Percentiles rank a stretch among this genome's conserved stretches.
Evolutionary conservation across 257 asterid genomes (phyloP).

Genomic region (Jacaranda mimosifolia): DNA sequence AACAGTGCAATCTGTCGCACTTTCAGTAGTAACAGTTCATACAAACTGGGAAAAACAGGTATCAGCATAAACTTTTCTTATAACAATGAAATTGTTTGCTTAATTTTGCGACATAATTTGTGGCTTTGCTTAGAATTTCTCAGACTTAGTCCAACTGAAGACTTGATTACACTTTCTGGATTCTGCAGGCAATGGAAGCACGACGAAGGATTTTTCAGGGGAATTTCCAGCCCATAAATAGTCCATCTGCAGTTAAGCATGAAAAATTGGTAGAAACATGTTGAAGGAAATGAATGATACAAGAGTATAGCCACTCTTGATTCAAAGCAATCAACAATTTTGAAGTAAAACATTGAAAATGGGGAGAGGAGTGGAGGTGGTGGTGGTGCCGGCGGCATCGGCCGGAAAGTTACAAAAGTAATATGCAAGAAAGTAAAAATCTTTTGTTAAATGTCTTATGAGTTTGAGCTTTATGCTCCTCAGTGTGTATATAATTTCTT

Average conservation of each 20-base stretch:
- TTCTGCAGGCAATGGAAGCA: constrained; percentile 31
- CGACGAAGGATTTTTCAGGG: constrained; percentile 47
- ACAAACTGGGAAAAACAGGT: constrained; percentile 64
- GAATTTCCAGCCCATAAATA: constrained; percentile 20
- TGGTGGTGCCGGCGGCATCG: too few relatives aligned
- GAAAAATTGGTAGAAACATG: constrained; percentile 25
- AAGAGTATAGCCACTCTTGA: constrained; percentile 18
- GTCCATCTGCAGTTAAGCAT: constrained; percentile 20
- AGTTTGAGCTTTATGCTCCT: too few relatives aligned
- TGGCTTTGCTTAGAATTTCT: background rate
- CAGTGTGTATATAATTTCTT: too few relatives aligned
- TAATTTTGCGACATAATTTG: too few relatives aligned
- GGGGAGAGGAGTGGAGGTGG: background rate
- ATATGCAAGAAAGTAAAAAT: too few relatives aligned
- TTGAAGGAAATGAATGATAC: background rate
- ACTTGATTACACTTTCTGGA: background rate
- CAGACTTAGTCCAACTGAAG: background rate
- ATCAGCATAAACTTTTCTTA: background rate
- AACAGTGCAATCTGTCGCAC: constrained; percentile 45
- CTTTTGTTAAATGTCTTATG: too few relatives aligned
- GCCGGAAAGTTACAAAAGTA: too few relatives aligned
- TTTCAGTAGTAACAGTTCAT: constrained; percentile 44
- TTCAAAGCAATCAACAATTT: constrained; percentile 26
- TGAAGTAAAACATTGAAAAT: background rate
- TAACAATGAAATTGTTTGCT: background rate